These are phyloP conservation scores for Collybia nuda DNA, from an alignment of 768 basidiomycete species.

Conservation along the genomic window DNA sequence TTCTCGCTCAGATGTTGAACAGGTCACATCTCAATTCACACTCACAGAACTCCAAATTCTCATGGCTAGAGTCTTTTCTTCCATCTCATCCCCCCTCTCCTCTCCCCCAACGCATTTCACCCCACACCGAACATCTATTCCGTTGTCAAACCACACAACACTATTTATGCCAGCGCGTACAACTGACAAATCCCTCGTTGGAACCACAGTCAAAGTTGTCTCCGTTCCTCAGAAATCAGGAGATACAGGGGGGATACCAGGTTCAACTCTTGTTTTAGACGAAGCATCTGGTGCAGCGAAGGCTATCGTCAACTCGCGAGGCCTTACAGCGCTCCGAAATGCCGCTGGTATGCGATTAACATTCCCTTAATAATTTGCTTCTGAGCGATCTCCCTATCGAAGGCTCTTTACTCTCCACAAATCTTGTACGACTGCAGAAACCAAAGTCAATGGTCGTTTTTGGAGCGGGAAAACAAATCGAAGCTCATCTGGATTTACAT, in stretches of 20 bases:
- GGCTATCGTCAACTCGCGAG: slow-evolving; percentile 76
- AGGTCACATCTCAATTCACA: slow-evolving; percentile 42
- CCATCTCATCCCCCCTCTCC: slow-evolving; percentile 32
- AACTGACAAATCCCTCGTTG: slow-evolving; percentile 22
- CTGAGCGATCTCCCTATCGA: slow-evolving; percentile 1
- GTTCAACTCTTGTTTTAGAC: slow-evolving; percentile 74
- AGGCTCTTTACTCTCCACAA: slow-evolving; percentile 73
- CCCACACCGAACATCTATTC: slow-evolving; percentile 63
- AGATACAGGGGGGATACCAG: slow-evolving; percentile 64
- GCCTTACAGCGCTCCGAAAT: slow-evolving; percentile 78
- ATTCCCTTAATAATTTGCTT: background rate
- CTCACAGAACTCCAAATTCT: slow-evolving; percentile 47
- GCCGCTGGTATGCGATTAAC: slow-evolving; percentile 61
- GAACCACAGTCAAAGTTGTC: slow-evolving; percentile 80
- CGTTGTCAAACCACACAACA: slow-evolving; percentile 52
- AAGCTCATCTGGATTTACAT: slow-evolving; percentile 63
- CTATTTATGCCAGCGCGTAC: slow-evolving; percentile 87
- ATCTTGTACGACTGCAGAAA: slow-evolving; percentile 39
- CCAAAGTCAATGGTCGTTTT: slow-evolving; percentile 59
- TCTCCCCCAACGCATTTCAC: slow-evolving; percentile 25
- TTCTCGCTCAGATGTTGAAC: slow-evolving; percentile 56
- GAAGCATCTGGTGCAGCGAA: slow-evolving; percentile 66
- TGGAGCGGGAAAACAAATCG: slow-evolving; percentile 73
- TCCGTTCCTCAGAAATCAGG: slow-evolving; percentile 55
- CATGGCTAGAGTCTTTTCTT: slow-evolving; percentile 60